Conservation (phyloP, 1,139 yeast species). For the Saccharomyces hybrid region DNA sequence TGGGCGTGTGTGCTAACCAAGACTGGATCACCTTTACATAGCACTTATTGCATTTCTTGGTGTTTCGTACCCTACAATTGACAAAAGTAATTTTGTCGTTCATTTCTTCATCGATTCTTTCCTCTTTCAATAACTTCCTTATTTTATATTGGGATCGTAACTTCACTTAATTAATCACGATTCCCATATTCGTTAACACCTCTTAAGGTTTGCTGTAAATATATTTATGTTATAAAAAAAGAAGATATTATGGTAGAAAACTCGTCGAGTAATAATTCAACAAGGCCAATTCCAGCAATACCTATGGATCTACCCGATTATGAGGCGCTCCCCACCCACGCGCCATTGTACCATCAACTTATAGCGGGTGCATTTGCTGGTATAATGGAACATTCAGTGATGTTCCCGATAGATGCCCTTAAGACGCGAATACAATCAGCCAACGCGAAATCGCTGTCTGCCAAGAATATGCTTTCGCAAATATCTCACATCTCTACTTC, state of each 20-base stretch:
- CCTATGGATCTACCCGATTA: constrained; percentile 42
- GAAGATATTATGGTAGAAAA: not conserved
- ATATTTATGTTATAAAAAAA: not conserved
- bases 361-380: constrained; percentile 97
- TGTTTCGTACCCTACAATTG: not conserved
- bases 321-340: constrained; percentile 83
- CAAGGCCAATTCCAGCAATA: not conserved
- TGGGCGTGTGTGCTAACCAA: not conserved
- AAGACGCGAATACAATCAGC: constrained; percentile 90
- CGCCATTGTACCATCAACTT: constrained; percentile 75
- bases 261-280: not conserved
- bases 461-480: constrained; percentile 43
- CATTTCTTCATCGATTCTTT: not conserved
- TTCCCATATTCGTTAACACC: not conserved
- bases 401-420: constrained; percentile 93
- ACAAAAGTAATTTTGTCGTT: not conserved
- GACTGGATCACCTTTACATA: not conserved
- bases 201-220: not conserved
- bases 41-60: not conserved
- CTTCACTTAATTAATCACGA: not conserved
- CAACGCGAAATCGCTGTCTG: constrained; percentile 28
- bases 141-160: not conserved
- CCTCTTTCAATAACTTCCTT: not conserved
- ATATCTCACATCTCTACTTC: constrained; percentile 69
- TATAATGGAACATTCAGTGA: constrained; percentile 93